A percentile compares a stretch with the other conserved stretches of the same genome.
These are phyloP conservation scores for Myriosclerotinia curreyana DNA, from an alignment of 2,329 filamentous ascomycete genomes.

Conservation along the genomic window DNA sequence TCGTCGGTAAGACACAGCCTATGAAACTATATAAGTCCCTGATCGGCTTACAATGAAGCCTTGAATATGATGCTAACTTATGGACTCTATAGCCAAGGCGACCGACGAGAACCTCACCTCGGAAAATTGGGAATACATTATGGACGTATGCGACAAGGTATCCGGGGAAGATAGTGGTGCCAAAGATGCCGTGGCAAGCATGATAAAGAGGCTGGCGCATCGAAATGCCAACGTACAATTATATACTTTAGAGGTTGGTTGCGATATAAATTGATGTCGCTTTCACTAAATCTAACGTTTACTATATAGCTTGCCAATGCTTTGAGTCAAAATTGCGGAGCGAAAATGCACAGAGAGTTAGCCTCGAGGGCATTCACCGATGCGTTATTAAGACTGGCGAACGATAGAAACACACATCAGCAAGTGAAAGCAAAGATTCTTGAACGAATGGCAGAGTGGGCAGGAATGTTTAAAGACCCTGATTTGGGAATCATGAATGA, in stretches of 20 bases:
- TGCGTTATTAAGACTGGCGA: constrained; percentile 82
- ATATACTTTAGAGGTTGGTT: constrained; percentile 62
- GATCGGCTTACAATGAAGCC: constrained; percentile 14
- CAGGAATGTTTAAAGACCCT: constrained; percentile 88
- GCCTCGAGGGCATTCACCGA: constrained; percentile 80
- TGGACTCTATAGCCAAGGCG: constrained; percentile 60
- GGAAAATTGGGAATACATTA: constrained; percentile 65
- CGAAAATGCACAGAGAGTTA: constrained; percentile 66
- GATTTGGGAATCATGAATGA: constrained; percentile 98
- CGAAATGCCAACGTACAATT: constrained; percentile 77
- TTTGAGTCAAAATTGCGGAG: constrained; percentile 68
- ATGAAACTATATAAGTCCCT: constrained; percentile 15
- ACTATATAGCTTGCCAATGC: constrained; percentile 61
- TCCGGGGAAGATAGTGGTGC: constrained; percentile 46
- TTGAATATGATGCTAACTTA: constrained; percentile 26
- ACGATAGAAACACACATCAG: constrained; percentile 91
- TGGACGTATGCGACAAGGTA: constrained; percentile 46
- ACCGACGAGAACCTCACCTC: constrained; percentile 91
- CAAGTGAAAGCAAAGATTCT: constrained; percentile 97
- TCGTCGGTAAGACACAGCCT: constrained; percentile 54
- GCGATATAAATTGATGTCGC: constrained; percentile 9
- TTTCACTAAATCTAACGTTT: constrained; percentile 21
- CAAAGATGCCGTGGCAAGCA: constrained; percentile 66
- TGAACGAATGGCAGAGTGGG: constrained; percentile 95
- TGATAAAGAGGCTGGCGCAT: constrained; percentile 72